Percentiles rank a stretch among this genome's conserved stretches.
Evolutionary conservation across 1,284 basidiomycete genomes (phyloP).

Genomic region (Ganoderma multipileum): DNA sequence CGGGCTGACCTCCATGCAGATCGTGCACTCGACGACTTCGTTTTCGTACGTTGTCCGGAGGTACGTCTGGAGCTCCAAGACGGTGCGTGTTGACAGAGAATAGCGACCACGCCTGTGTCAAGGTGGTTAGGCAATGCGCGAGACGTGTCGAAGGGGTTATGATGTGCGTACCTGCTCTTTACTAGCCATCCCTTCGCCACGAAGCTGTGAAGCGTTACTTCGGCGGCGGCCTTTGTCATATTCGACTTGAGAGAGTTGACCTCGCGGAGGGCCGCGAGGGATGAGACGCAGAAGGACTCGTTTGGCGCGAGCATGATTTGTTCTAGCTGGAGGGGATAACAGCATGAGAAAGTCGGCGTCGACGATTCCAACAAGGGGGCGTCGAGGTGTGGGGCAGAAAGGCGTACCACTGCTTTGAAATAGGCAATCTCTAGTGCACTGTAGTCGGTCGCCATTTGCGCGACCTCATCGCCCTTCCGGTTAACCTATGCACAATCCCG

Average conservation of each 20-base stretch:
- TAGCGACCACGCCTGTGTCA: conserved; percentile 65
- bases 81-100: conserved; percentile 76
- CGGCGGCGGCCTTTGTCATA: conserved; percentile 79
- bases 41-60: conserved; percentile 78
- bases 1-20: conserved; percentile 71
- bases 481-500: conserved; percentile 65
- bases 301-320: conserved; percentile 85
- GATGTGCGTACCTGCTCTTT: conserved; percentile 69
- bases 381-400: not conserved
- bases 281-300: conserved; percentile 78
- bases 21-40: conserved; percentile 74
- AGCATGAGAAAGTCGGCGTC: not conserved
- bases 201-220: conserved; percentile 78
- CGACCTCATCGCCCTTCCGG: conserved; percentile 75
- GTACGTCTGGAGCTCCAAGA: conserved; percentile 79
- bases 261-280: conserved; percentile 79
- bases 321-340: conserved; percentile 65
- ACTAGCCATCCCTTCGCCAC: conserved; percentile 83
- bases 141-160: not conserved
- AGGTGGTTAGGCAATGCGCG: not conserved
- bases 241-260: conserved; percentile 64
- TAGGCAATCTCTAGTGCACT: conserved; percentile 77
- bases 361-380: no score
- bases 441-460: conserved; percentile 86
- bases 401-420: conserved; percentile 79